Evolutionary conservation across 2,329 filamentous ascomycete genomes (phyloP).

Genomic region (Hypoxylon sp.): DNA sequence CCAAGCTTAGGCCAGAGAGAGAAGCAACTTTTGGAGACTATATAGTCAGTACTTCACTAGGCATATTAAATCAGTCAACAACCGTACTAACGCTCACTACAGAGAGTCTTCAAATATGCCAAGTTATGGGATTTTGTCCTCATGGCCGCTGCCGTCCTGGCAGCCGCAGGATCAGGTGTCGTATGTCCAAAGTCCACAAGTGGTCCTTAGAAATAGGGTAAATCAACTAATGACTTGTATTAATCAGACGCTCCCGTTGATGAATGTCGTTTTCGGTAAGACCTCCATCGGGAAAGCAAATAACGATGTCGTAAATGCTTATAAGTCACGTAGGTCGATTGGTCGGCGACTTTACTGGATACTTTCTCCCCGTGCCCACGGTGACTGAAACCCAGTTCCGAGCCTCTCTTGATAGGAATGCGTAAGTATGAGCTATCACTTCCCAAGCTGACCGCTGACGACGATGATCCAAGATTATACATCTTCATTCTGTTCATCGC

Average conservation of each 20-base stretch:
- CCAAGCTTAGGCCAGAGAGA: conserved; percentile 57
- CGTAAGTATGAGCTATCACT: conserved; percentile 51
- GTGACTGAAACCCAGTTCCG: conserved; percentile 56
- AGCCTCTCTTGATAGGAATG: conserved; percentile 56
- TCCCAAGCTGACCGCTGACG: conserved; percentile 24
- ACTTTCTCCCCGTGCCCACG: conserved; percentile 53
- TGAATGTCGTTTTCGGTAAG: conserved; percentile 70
- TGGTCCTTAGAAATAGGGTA: conserved; percentile 3
- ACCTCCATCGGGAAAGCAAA: background rate
- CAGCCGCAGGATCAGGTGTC: conserved; percentile 64
- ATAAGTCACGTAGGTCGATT: conserved; percentile 53
- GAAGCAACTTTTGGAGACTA: conserved; percentile 61
- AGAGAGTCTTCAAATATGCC: conserved; percentile 67
- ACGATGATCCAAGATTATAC: conserved; percentile 63
- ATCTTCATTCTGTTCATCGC: conserved; percentile 78
- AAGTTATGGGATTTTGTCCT: conserved; percentile 63
- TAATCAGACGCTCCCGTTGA: conserved; percentile 64
- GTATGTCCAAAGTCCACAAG: conserved; percentile 44
- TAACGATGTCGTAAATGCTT: conserved; percentile 25
- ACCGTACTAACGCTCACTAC: conserved; percentile 32
- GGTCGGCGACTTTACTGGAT: conserved; percentile 62
- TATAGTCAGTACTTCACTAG: conserved; percentile 45
- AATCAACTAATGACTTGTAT: conserved; percentile 15
- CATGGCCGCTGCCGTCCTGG: conserved; percentile 59
- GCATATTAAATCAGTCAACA: background rate